phyloP scores from a whole-genome alignment of 106 monocot species.

The Narthecium ossifragum region DNA sequence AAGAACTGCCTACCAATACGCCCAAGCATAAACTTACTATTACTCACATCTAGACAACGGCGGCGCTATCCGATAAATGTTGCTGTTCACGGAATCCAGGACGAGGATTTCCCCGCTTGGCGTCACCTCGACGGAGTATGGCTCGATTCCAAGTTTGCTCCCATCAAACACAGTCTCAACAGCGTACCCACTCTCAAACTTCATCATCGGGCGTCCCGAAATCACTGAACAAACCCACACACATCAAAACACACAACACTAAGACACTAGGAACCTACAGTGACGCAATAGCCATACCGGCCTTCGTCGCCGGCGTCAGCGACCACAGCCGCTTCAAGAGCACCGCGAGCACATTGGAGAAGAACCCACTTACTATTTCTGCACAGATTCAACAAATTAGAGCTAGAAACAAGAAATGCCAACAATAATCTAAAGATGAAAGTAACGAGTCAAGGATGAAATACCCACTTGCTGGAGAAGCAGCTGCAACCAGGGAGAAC shows the following conservation, averaged over 20 bases:
- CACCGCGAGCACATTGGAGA: conserved; percentile 58
- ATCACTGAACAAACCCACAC: conserved; percentile 22
- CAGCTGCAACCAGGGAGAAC: conserved; percentile 25
- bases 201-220: conserved; percentile 66
- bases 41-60: conserved; percentile 21
- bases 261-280: background rate
- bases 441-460: background rate
- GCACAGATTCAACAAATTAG: conserved; percentile 2
- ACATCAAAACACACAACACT: background rate
- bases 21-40: too few species aligned
- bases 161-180: conserved; percentile 99
- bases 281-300: conserved; percentile 25
- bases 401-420: background rate
- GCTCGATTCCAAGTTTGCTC: conserved; percentile 99
- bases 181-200: conserved; percentile 85
- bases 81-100: conserved; percentile 88
- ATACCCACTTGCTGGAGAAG: conserved; percentile 48
- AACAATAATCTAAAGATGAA: background rate
- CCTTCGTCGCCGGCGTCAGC: conserved; percentile 58
- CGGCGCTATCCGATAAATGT: conserved; percentile 71
- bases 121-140: conserved; percentile 63
- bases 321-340: conserved; percentile 71
- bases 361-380: conserved; percentile 57
- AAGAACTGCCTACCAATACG: too few species aligned
- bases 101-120: conserved; percentile 75